phyloP scores from a whole-genome alignment of 257 asterid genomes.

The Gentiana dahurica region DNA sequence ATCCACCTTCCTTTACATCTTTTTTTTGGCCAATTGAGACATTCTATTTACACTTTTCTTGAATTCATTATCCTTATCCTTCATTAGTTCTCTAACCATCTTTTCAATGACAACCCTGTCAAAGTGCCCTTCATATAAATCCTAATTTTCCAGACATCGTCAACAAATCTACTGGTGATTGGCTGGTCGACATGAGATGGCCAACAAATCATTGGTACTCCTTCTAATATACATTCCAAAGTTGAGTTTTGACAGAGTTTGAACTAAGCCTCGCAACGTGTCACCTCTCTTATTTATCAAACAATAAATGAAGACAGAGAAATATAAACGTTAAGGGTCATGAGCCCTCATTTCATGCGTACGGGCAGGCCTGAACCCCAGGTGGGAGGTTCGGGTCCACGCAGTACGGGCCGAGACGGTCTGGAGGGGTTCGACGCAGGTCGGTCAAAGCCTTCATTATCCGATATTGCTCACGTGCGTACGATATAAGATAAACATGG shows the following conservation, averaged over 20 bases:
- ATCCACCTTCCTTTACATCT: conserved; percentile 13
- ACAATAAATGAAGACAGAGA: too few relatives aligned
- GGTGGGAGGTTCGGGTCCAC: too few relatives aligned
- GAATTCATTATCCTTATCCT: background rate
- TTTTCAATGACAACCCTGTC: background rate
- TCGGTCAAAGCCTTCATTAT: too few relatives aligned
- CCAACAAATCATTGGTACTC: conserved; percentile 8
- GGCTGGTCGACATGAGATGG: background rate
- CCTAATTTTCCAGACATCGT: conserved; percentile 6
- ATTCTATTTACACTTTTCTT: conserved; percentile 8
- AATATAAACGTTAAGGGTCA: too few relatives aligned
- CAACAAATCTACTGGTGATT: conserved; percentile 3
- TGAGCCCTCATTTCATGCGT: too few relatives aligned
- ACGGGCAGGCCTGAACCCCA: too few relatives aligned
- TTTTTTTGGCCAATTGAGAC: conserved; percentile 12
- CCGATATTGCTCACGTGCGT: too few relatives aligned
- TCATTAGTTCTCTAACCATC: background rate
- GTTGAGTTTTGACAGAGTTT: conserved; percentile 1
- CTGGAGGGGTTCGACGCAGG: too few relatives aligned
- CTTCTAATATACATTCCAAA: conserved; percentile 4
- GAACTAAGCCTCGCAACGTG: too few relatives aligned
- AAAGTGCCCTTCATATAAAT: background rate
- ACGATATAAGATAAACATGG: too few relatives aligned
- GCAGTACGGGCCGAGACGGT: too few relatives aligned
- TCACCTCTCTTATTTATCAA: too few relatives aligned